Evolutionary conservation across 2,329 filamentous ascomycete genomes (phyloP).

Genomic region (Trichoderma afroharzianum): DNA sequence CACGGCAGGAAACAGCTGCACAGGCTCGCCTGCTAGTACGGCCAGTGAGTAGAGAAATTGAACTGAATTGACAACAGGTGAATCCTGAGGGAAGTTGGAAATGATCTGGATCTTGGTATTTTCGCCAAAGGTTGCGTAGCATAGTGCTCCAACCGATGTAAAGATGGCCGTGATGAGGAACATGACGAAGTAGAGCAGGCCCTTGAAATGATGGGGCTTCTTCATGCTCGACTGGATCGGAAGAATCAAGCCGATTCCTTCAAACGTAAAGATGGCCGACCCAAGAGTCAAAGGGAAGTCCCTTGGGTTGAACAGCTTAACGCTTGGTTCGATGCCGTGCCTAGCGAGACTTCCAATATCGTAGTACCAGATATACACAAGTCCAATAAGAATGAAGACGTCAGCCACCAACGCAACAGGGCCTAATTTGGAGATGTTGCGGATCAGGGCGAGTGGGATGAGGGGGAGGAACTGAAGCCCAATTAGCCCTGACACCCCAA

Average conservation of each 20-base stretch:
- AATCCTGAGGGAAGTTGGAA: slow-evolving; percentile 69
- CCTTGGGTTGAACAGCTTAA: slow-evolving; percentile 66
- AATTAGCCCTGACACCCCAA: slow-evolving; percentile 55
- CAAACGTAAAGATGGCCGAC: slow-evolving; percentile 73
- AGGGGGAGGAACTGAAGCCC: slow-evolving; percentile 61
- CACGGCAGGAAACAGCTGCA: slow-evolving; percentile 71
- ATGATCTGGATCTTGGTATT: slow-evolving; percentile 70
- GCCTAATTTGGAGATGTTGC: slow-evolving; percentile 72
- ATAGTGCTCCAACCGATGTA: slow-evolving; percentile 67
- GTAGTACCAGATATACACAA: slow-evolving; percentile 71
- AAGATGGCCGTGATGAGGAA: slow-evolving; percentile 69
- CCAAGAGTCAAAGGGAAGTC: slow-evolving; percentile 69
- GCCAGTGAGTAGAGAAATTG: slow-evolving; percentile 72
- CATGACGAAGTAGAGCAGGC: slow-evolving; percentile 66
- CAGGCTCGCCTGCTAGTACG: slow-evolving; percentile 68
- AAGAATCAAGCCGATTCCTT: slow-evolving; percentile 72
- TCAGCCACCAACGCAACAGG: slow-evolving; percentile 67
- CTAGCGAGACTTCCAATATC: slow-evolving; percentile 56
- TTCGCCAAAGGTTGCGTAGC: slow-evolving; percentile 70
- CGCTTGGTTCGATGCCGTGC: slow-evolving; percentile 55
- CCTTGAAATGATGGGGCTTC: slow-evolving; percentile 63
- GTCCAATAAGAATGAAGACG: slow-evolving; percentile 66
- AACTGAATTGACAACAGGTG: slow-evolving; percentile 69
- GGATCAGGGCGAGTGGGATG: slow-evolving; percentile 65
- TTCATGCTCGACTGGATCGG: slow-evolving; percentile 75